Conservation (phyloP, 2,329 filamentous ascomycete species). For the Aspergillus glaucus region DNA sequence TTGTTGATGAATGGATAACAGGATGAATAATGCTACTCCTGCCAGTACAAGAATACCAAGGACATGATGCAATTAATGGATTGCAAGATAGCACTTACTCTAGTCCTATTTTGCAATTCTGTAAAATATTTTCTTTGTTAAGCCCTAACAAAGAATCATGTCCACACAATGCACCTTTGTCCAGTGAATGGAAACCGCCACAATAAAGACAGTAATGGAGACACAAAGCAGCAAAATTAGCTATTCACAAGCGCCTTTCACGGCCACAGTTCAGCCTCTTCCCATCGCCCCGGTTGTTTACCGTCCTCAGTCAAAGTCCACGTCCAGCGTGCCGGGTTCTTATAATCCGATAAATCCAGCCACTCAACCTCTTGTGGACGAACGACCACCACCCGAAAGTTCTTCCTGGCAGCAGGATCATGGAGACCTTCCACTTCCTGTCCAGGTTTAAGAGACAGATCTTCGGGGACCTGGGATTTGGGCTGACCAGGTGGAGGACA, state of each 20-base stretch:
- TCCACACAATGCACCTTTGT: not conserved
- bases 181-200: not conserved
- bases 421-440: constrained; percentile 65
- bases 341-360: constrained; percentile 63
- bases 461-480: constrained; percentile 45
- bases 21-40: not conserved
- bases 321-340: constrained; percentile 57
- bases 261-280: constrained; percentile 63
- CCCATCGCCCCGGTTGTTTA: constrained; percentile 50
- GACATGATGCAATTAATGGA: not conserved
- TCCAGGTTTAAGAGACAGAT: constrained; percentile 44
- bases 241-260: constrained; percentile 19
- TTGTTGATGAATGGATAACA: not conserved
- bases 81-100: not conserved
- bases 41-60: not conserved
- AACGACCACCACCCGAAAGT: constrained; percentile 85
- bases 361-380: constrained; percentile 71
- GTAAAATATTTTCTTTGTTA: not conserved
- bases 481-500: constrained; percentile 63
- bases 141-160: not conserved
- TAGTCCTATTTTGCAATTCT: not conserved
- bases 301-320: constrained; percentile 54
- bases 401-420: constrained; percentile 61
- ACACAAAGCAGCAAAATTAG: not conserved
- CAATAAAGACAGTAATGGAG: not conserved